These are phyloP conservation scores for Psilocybe cyanescens DNA, from an alignment of 768 basidiomycete genomes.

Conservation along the genomic window DNA sequence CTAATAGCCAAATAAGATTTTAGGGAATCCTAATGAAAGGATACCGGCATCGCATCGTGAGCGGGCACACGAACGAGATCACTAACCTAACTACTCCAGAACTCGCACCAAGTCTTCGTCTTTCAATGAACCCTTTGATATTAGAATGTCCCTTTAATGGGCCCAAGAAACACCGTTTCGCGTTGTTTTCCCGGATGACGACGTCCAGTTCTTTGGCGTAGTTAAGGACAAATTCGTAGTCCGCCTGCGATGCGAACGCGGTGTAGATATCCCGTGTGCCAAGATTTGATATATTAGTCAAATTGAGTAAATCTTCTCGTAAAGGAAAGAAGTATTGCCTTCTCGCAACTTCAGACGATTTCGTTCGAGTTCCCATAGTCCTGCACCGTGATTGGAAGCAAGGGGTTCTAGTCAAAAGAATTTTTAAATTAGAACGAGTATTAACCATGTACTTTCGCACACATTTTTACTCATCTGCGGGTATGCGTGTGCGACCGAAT, in stretches of 20 bases:
- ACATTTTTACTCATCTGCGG: constrained; percentile 98
- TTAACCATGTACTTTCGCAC: constrained; percentile 36
- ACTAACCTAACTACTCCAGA: constrained; percentile 25
- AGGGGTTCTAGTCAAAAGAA: constrained; percentile 65
- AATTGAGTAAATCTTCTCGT: constrained; percentile 23
- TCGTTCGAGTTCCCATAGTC: constrained; percentile 99
- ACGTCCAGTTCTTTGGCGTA: constrained; percentile 85
- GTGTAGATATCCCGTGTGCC: constrained; percentile 83
- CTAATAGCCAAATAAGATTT: constrained; percentile 30
- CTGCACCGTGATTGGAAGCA: constrained; percentile 95
- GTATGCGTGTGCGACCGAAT: constrained; percentile 92
- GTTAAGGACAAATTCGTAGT: constrained; percentile 84
- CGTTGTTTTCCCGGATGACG: constrained; percentile 76
- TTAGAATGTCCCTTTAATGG: too few species aligned
- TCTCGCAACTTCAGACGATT: constrained; percentile 88
- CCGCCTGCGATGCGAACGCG: constrained; percentile 82
- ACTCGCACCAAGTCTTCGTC: constrained; percentile 45
- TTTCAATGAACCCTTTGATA: constrained; percentile 8
- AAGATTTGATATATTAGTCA: constrained; percentile 23
- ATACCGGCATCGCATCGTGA: constrained; percentile 24
- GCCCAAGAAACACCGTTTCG: constrained; percentile 51
- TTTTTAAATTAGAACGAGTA: constrained; percentile 12
- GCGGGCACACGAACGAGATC: constrained; percentile 17
- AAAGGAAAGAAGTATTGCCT: constrained; percentile 51
- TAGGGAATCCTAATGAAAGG: constrained; percentile 19